phyloP scores from a whole-genome alignment of 768 basidiomycete species.

The Fistulinella prunicolor region DNA sequence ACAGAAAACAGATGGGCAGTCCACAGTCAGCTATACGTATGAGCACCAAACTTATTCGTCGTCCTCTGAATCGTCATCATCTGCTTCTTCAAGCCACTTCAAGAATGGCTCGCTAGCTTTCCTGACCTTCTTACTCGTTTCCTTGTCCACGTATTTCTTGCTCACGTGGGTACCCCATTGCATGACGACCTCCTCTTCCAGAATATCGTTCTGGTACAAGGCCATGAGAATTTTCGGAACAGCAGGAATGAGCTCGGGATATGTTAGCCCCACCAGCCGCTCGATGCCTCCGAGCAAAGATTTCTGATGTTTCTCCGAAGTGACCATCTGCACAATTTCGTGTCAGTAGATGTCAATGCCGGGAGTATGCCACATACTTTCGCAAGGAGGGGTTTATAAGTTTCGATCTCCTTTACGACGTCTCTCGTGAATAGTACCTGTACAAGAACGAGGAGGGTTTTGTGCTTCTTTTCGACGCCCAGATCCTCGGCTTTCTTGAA shows the following conservation, averaged over 20 bases:
- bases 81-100: slow-evolving; percentile 92
- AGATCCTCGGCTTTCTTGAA: slow-evolving; percentile 89
- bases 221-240: slow-evolving; percentile 94
- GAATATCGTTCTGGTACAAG: slow-evolving; percentile 87
- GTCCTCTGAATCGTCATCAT: slow-evolving; percentile 59
- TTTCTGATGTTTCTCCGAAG: slow-evolving; percentile 95
- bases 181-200: slow-evolving; percentile 87
- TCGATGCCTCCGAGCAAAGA: slow-evolving; percentile 91
- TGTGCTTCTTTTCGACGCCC: slow-evolving; percentile 94
- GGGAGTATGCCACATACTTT: slow-evolving; percentile 44
- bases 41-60: slow-evolving; percentile 18
- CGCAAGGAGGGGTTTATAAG: slow-evolving; percentile 65
- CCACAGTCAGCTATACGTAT: background rate
- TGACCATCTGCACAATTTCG: slow-evolving; percentile 59
- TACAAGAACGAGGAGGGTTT: slow-evolving; percentile 76
- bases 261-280: slow-evolving; percentile 69
- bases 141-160: slow-evolving; percentile 95
- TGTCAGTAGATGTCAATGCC: slow-evolving; percentile 1
- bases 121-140: slow-evolving; percentile 91
- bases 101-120: slow-evolving; percentile 95
- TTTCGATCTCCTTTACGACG: slow-evolving; percentile 59
- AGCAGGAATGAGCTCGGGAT: slow-evolving; percentile 65
- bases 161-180: slow-evolving; percentile 97
- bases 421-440: slow-evolving; percentile 81
- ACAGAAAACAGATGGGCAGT: slow-evolving; percentile 1